Base-by-base conservation (phyloP, 345 rosid genomes). In the Brassica cretica region DNA sequence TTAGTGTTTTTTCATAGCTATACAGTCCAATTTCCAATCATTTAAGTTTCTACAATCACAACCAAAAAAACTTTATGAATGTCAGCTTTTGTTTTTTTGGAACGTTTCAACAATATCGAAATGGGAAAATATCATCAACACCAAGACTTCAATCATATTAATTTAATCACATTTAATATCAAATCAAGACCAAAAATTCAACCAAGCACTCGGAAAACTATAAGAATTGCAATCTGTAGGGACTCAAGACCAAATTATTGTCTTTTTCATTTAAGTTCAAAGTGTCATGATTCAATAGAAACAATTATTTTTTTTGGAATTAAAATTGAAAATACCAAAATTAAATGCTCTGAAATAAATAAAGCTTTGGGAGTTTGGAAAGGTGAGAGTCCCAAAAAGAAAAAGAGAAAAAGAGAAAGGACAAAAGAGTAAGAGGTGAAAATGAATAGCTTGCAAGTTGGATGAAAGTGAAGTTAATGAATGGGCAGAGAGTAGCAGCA, bases 381-480 rank as follows among this genome's bases (percentile, higher is more conserved):
- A 51, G 69, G 39, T 78, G 70, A 64, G 39, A 74, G 75, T 64
- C 72, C 79, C 82, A 70, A 74, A 79, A 79, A 27, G 30, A 69
- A 73, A 68, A 29, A 73, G 56, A 73, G 24, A 21, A 0, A 69
- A 74, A 46, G 74, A 68, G 37, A 63, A 62, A 63, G 56, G 30
- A 19, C 19, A 3, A 16, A 11, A 62, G 56, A 5, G 56, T 44
- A 44, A 44, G 53, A 44, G 15, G 56, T 14, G 39, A 51, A 24
- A 72, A n/a, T 37, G 59, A 79, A 74, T 35, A 64, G 67, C 39
- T 60, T 66, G 69, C 55, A 37, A 63, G 49, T 73, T 73, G 82
- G 75, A 68, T 53, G 82, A 69, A 79, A 79, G 78, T 68, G 79
- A 19, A 74, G 74, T 80, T 74, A 80, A 74, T 80, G 79, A 70